These are phyloP conservation scores for Colletotrichum sp. DNA, from an alignment of 2,329 filamentous ascomycete species.

Conservation along the genomic window DNA sequence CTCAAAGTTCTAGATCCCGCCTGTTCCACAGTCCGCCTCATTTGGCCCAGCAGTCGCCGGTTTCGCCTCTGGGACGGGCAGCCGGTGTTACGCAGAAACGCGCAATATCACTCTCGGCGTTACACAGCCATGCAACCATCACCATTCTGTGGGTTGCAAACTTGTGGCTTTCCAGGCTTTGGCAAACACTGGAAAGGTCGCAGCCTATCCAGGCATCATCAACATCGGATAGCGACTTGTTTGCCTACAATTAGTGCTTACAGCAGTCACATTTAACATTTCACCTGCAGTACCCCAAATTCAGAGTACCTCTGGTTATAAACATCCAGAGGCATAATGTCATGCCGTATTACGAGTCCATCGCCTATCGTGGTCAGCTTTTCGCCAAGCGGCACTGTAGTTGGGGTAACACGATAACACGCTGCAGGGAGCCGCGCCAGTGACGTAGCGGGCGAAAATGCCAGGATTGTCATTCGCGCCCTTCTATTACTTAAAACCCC, in stretches of 20 bases:
- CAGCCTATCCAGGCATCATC: neutral
- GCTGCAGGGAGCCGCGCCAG: neutral
- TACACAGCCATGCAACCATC: neutral
- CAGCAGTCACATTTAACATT: neutral
- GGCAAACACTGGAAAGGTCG: neutral
- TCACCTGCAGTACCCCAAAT: neutral
- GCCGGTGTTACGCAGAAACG: neutral
- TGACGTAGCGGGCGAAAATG: neutral
- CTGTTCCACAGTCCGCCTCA: neutral
- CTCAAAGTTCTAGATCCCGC: neutral
- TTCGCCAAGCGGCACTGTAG: neutral
- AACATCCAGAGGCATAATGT: neutral
- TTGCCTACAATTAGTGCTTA: neutral
- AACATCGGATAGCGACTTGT: neutral
- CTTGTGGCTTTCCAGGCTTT: neutral
- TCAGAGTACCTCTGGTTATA: neutral
- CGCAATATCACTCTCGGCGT: neutral
- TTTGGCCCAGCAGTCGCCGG: neutral
- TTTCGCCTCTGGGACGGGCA: neutral
- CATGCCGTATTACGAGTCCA: neutral
- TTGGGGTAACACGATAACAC: neutral
- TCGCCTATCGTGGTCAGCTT: neutral
- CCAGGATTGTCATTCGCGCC: neutral
- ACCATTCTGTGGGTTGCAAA: neutral
- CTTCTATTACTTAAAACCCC: neutral